Conservation (phyloP, 2,329 filamentous ascomycete genomes). For the Xylaria digitata region DNA sequence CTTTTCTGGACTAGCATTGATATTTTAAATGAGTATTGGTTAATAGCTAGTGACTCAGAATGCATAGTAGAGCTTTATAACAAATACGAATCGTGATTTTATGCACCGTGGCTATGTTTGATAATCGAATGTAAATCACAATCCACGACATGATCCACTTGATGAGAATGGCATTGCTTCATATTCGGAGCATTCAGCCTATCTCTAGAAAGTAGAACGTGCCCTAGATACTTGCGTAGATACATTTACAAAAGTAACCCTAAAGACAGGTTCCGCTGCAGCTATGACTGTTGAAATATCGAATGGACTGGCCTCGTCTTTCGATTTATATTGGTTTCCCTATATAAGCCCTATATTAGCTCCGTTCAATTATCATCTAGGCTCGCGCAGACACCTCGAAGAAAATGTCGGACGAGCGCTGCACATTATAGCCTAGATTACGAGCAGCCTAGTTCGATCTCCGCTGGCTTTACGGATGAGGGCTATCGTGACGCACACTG, state of each 20-base stretch:
- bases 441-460: neutral
- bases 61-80: neutral
- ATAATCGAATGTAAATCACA: neutral
- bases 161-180: neutral
- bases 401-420: slow-evolving; percentile 1
- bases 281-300: neutral
- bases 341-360: slow-evolving; percentile 1
- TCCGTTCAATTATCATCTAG: slow-evolving; percentile 13
- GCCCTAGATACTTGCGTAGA: slow-evolving; percentile 9
- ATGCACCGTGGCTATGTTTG: neutral
- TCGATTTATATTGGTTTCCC: slow-evolving; percentile 3
- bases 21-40: neutral
- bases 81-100: neutral
- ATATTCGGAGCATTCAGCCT: slow-evolving; percentile 3
- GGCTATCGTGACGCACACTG: neutral
- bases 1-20: neutral
- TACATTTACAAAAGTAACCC: neutral
- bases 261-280: neutral
- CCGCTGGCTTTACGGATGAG: neutral
- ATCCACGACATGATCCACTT: neutral
- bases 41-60: neutral
- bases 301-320: slow-evolving; percentile 3
- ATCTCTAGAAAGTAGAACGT: neutral
- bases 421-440: neutral
- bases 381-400: neutral